phyloP scores from a whole-genome alignment of 306 rosid genomes.

The Castanopsis chinensis region DNA sequence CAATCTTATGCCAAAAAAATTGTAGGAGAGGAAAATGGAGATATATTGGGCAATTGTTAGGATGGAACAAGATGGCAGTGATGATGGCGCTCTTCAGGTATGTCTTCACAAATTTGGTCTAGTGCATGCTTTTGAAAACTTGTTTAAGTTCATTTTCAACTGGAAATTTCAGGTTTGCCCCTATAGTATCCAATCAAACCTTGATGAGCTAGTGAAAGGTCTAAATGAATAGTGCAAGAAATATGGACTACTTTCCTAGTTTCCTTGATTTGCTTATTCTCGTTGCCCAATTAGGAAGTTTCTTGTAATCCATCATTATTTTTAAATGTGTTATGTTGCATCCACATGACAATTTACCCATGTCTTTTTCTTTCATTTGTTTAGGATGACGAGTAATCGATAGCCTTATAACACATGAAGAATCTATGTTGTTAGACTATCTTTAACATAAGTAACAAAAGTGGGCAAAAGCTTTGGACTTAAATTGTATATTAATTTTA shows the following conservation, averaged over 20 bases:
- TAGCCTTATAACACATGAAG: not conserved
- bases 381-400: not conserved
- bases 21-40: slow-evolving; percentile 91
- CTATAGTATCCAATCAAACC: slow-evolving; percentile 62
- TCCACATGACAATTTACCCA: not conserved
- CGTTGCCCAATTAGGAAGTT: not conserved
- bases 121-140: slow-evolving; percentile 10
- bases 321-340: slow-evolving; percentile 4
- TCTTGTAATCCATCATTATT: slow-evolving; percentile 3
- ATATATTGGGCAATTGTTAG: slow-evolving; percentile 76
- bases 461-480: not conserved
- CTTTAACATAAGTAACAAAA: not conserved
- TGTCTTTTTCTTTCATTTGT: not conserved
- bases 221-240: slow-evolving; percentile 89
- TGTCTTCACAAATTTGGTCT: slow-evolving; percentile 14
- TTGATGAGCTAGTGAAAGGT: slow-evolving; percentile 77
- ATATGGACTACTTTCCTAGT: slow-evolving; percentile 62
- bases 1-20: slow-evolving; percentile 13
- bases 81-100: slow-evolving; percentile 68
- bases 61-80: slow-evolving; percentile 70
- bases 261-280: slow-evolving; percentile 10
- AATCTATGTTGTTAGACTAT: not conserved
- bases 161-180: slow-evolving; percentile 58
- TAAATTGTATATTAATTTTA: not conserved
- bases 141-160: slow-evolving; percentile 26